Conservation (phyloP, 2,329 filamentous ascomycete genomes). For the Fusarium multiceps region DNA sequence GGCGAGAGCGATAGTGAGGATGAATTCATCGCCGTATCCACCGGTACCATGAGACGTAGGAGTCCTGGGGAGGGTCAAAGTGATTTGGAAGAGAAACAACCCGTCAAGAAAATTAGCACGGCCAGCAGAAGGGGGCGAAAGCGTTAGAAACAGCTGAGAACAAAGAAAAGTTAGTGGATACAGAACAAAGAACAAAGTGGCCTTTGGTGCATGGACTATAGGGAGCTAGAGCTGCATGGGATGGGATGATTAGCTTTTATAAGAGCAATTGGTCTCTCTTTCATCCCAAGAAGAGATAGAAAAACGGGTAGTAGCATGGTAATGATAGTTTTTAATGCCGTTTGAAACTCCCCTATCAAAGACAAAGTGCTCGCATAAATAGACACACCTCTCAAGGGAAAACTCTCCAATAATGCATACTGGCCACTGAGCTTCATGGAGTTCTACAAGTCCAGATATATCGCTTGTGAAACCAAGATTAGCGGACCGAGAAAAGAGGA, state of each 20-base stretch:
- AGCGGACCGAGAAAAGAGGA: background rate
- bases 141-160: constrained; percentile 28
- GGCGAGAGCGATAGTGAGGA: constrained; percentile 97
- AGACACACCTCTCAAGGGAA: background rate
- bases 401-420: background rate
- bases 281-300: constrained; percentile 19
- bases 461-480: background rate
- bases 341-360: constrained; percentile 15
- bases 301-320: constrained; percentile 11
- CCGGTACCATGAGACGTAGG: constrained; percentile 87
- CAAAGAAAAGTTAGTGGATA: constrained; percentile 7
- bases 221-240: constrained; percentile 26
- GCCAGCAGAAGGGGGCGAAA: constrained; percentile 55
- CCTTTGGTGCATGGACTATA: constrained; percentile 20
- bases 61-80: constrained; percentile 81
- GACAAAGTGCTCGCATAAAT: constrained; percentile 1
- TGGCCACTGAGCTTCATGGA: background rate
- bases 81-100: constrained; percentile 58
- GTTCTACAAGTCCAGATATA: background rate
- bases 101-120: constrained; percentile 53
- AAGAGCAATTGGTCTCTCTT: constrained; percentile 9
- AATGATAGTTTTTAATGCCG: constrained; percentile 20
- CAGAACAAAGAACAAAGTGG: constrained; percentile 31
- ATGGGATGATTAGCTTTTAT: constrained; percentile 14
- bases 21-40: constrained; percentile 76